phyloP scores from a whole-genome alignment of 2,329 filamentous ascomycete genomes.

The Trichoderma sp. region DNA sequence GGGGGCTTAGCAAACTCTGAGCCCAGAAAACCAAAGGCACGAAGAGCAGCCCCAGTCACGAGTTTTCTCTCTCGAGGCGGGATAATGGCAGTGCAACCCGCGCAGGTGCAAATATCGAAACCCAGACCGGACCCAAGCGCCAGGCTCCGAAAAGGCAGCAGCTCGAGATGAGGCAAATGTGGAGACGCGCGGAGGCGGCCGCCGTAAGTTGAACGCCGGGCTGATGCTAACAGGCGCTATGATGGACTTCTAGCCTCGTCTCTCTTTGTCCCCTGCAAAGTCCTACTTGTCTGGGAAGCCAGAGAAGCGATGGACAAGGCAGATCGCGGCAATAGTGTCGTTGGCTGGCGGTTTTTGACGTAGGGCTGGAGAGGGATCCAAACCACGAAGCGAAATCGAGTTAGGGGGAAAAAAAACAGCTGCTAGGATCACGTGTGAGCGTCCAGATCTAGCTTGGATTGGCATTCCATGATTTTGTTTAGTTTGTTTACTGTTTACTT shows the following conservation, averaged over 20 bases:
- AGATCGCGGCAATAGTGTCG: conserved; percentile 14
- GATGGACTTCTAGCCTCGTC: neutral
- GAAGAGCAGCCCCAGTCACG: neutral
- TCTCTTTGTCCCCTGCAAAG: neutral
- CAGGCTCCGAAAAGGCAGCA: conserved; percentile 2
- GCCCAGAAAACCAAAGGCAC: neutral
- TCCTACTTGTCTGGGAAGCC: neutral
- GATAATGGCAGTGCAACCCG: neutral
- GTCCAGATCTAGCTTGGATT: neutral
- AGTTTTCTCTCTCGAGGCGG: neutral
- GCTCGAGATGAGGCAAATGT: neutral
- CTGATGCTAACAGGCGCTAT: neutral
- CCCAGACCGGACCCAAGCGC: neutral
- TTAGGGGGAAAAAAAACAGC: neutral
- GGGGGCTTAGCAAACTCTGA: neutral
- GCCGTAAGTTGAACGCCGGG: neutral
- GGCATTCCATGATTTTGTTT: neutral
- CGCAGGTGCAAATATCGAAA: neutral
- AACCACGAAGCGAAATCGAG: neutral
- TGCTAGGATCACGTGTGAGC: neutral
- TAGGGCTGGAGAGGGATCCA: neutral
- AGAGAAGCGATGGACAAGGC: neutral
- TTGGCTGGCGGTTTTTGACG: neutral
- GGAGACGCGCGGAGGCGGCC: conserved; percentile 3
- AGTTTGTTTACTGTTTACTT: conserved; percentile 14